Base-by-base conservation (phyloP, 768 basidiomycete species). In the Suillus americanus region DNA sequence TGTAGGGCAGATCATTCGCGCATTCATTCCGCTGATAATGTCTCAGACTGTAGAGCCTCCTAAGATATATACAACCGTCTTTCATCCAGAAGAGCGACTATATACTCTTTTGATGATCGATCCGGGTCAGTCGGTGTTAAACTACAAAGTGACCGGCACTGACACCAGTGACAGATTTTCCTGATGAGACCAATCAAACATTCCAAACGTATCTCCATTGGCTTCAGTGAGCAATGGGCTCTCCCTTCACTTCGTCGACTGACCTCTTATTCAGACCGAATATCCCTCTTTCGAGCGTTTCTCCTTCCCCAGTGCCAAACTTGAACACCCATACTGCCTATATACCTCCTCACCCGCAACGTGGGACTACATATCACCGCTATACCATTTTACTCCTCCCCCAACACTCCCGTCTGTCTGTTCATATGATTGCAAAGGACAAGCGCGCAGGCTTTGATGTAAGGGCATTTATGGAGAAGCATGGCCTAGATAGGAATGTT, bases 91-190 rank as follows among this genome's bases (percentile, higher is more conserved):
- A 65, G 83, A 86, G 23, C 83, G 91, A 37, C 78, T 92, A 7
- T 97, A 97, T 76, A 97, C 96, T 0, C 79, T 99, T 67, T 74
- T 99, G 41, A 87, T 99, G 76, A 79, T 98, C 54, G 96, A 98
- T 74, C 89, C 90, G 61, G 95, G 93, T 90, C 65, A 64, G 79
- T 68, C 28, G 85, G 67, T 55, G 79, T 69, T 12, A 23, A n/a
- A 40, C 61, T 62, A 20, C 20, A 57, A 10, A n/a, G 65, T 38
- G 35, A 46, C 53, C 1, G 9, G 48, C 38, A 41, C 50, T 61
- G 28, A 23, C 13, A 23, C 62, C 40, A 65, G 54, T 54, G 7
- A 23, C 38, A 92, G 95, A 99, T 75, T 86, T 94, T 14, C 97
- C 97, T n/a, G 83, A 94, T 67, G 84, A 86, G 63, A 81, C 79